Base-by-base conservation (phyloP, 768 basidiomycete species). In the Termitomyces sp. region DNA sequence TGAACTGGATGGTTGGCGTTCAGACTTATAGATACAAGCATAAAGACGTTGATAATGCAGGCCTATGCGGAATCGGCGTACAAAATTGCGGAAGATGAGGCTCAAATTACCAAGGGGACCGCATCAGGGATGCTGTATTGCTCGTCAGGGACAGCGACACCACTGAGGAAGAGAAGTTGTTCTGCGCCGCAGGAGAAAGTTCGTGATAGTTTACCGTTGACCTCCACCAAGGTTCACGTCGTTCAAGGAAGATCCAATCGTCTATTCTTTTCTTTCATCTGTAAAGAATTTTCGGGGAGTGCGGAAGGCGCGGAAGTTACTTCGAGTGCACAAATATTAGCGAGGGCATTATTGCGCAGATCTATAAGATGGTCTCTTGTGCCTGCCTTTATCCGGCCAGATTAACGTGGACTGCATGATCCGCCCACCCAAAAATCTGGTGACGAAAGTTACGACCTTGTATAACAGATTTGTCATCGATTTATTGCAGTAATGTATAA, bases 351-450 rank as follows among this genome's bases (percentile, higher is more conserved):
- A 75, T 89, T 59, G 92, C 90, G 16, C 82, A 91, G 68, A 83
- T 98, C 53, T 98, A 98, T 81, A 98, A 98, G 78, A 94, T 99
- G 87, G 91, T 92, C 54, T 87, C n/a, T 82, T 98, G 24, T 98
- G 96, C 72, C 93, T 96, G 32, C 89, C 94, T 2, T 77, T 97
- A 6, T 77, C 84, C 2, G 97, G 97, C 22, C 92, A 98, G 77
- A 85, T 99, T 68, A 94, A 92, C 42, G 90, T 99, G 16, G 96
- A 98, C 72, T 85, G 85, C 61, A 85, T 97, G 80, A 88, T 98
- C 22, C 83, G 92, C 30, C 94, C 96, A 20, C 96, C 96, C 1
- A 80, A 82, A 80, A 82, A 62, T 70, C 77, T 13, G 92, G 90
- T 18, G 82, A 87, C 2, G 80, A 83, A 65, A 90, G 87, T 58